Conservation (phyloP, 495 filamentous ascomycete species). For the Pyrenopolyporus hunteri region DNA sequence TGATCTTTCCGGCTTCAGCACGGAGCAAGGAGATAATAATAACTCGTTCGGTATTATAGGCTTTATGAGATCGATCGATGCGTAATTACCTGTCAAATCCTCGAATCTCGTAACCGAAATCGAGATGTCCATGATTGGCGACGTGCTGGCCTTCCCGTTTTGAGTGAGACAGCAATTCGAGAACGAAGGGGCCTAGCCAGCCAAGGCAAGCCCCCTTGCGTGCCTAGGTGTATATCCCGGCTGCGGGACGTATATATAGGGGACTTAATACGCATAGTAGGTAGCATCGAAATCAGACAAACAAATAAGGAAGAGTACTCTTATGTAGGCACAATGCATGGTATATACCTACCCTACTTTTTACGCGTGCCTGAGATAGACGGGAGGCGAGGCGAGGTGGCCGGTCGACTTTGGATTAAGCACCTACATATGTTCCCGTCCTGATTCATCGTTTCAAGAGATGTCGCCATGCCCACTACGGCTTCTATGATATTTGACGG, state of each 20-base stretch:
- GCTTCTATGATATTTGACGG: not conserved
- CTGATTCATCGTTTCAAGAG: constrained; percentile 29
- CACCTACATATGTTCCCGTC: constrained; percentile 11
- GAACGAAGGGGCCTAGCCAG: constrained; percentile 13
- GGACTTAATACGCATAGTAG: too few species aligned
- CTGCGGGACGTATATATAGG: constrained; percentile 16
- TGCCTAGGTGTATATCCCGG: constrained; percentile 25
- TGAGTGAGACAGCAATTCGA: constrained; percentile 27
- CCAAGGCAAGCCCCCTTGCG: constrained; percentile 15
- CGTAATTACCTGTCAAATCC: constrained; percentile 16
- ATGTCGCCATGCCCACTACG: constrained; percentile 7
- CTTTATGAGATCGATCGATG: constrained; percentile 24
- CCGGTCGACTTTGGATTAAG: not conserved
- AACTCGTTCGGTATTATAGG: constrained; percentile 24
- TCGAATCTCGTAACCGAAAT: constrained; percentile 6
- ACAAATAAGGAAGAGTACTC: not conserved
- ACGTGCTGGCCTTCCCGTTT: constrained; percentile 22
- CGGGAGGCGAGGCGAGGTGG: not conserved
- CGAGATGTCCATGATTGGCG: not conserved
- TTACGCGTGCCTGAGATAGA: constrained; percentile 21
- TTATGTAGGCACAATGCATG: constrained; percentile 1
- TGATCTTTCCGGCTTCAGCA: constrained; percentile 15
- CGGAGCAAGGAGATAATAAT: constrained; percentile 14
- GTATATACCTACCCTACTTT: too few species aligned
- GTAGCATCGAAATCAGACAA: constrained; percentile 25